Evolutionary conservation across 2,329 filamentous ascomycete genomes (phyloP).

Genomic region (Cladosporium velox): DNA sequence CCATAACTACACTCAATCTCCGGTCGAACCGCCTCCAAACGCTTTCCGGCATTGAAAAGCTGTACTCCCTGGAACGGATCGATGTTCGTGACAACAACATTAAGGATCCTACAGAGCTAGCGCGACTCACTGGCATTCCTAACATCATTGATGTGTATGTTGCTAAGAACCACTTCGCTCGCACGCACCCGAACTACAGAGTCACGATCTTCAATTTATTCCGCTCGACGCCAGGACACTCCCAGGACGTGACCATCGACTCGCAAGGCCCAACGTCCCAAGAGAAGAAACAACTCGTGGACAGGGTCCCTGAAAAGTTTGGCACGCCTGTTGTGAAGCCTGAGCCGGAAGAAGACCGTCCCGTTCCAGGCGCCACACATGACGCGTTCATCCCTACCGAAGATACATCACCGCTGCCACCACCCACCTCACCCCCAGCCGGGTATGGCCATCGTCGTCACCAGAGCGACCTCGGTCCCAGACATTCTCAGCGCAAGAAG

Average conservation of each 20-base stretch:
- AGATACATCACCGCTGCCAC: slow-evolving; percentile 1
- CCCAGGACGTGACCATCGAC: slow-evolving; percentile 88
- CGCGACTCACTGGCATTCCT: slow-evolving; percentile 84
- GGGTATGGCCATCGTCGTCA: slow-evolving; percentile 30
- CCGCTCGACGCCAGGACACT: slow-evolving; percentile 83
- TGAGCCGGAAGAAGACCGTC: slow-evolving; percentile 59
- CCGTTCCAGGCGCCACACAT: slow-evolving; percentile 30
- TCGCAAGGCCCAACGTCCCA: slow-evolving; percentile 77
- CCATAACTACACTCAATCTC: slow-evolving; percentile 90
- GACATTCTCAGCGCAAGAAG: slow-evolving; percentile 53
- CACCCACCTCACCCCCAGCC: slow-evolving; percentile 10
- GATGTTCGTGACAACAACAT: slow-evolving; percentile 89
- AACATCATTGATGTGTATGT: slow-evolving; percentile 93
- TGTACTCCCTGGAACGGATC: slow-evolving; percentile 84
- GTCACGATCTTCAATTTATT: slow-evolving; percentile 96
- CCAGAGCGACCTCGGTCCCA: slow-evolving; percentile 35
- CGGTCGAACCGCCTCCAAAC: slow-evolving; percentile 84
- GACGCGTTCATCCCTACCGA: slow-evolving; percentile 1
- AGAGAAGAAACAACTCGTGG: slow-evolving; percentile 81
- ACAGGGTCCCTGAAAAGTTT: slow-evolving; percentile 74
- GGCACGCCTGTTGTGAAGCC: slow-evolving; percentile 78
- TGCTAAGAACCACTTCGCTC: slow-evolving; percentile 86
- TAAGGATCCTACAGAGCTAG: slow-evolving; percentile 87
- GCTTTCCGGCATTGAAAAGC: slow-evolving; percentile 83
- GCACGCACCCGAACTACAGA: slow-evolving; percentile 81